Percentiles rank a stretch among this genome's conserved stretches.
Evolutionary conservation across 805 yeast species (phyloP).

Genomic region (Kuraishia piskuri): DNA sequence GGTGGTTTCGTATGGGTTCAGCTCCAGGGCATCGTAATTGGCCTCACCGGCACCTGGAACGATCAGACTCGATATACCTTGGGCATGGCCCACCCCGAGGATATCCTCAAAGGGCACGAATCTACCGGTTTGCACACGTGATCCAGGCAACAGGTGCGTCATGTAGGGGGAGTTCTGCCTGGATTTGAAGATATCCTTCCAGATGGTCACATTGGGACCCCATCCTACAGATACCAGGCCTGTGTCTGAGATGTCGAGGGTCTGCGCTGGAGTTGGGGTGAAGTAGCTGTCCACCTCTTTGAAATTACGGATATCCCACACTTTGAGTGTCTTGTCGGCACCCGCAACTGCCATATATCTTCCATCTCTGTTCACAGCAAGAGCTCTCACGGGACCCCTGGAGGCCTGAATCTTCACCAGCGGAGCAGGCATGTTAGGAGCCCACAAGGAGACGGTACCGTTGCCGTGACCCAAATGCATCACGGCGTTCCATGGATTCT

Average conservation of each 20-base stretch:
- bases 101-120: slow-evolving; percentile 96
- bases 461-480: slow-evolving; percentile 89
- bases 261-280: slow-evolving; percentile 79
- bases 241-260: slow-evolving; percentile 75
- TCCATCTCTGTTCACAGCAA: slow-evolving; percentile 88
- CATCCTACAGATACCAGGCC: slow-evolving; percentile 86
- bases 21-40: slow-evolving; percentile 87
- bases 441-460: slow-evolving; percentile 90
- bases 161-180: slow-evolving; percentile 83
- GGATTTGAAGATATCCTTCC: slow-evolving; percentile 74
- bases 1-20: slow-evolving; percentile 86
- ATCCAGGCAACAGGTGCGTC: slow-evolving; percentile 80
- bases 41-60: slow-evolving; percentile 98
- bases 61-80: slow-evolving; percentile 75
- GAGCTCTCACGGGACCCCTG: slow-evolving; percentile 79
- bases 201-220: slow-evolving; percentile 91
- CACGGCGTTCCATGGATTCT: slow-evolving; percentile 93
- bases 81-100: slow-evolving; percentile 78
- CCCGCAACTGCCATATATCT: slow-evolving; percentile 91
- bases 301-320: slow-evolving; percentile 90
- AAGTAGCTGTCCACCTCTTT: slow-evolving; percentile 62
- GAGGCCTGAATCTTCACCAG: slow-evolving; percentile 73
- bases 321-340: slow-evolving; percentile 71
- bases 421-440: slow-evolving; percentile 83
- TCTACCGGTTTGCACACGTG: slow-evolving; percentile 54